A percentile compares a stretch with the other conserved stretches of the same genome.
phyloP scores from a whole-genome alignment of 2,329 filamentous ascomycete genomes.

The Aspergillus chevalieri region DNA sequence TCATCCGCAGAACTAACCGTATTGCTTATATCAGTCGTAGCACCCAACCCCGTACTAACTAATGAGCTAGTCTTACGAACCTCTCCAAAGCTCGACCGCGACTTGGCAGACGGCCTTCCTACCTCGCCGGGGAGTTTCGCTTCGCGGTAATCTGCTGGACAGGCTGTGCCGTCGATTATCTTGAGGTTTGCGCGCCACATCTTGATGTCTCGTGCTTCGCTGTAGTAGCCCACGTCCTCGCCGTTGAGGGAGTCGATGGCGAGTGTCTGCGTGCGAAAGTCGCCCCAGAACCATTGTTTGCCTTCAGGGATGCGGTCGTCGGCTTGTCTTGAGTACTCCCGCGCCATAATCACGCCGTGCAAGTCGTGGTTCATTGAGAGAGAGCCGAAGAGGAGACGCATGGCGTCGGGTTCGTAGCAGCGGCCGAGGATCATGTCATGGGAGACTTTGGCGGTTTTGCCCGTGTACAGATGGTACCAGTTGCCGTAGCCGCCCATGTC shows the following conservation, averaged over 20 bases:
- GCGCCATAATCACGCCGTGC: constrained; percentile 40
- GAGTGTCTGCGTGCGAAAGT: constrained; percentile 51
- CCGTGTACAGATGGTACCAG: constrained; percentile 48
- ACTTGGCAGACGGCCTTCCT: constrained; percentile 20
- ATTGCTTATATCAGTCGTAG: constrained; percentile 17
- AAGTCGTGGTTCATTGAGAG: constrained; percentile 41
- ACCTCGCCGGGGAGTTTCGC: constrained; percentile 23
- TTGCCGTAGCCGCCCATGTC: constrained; percentile 42
- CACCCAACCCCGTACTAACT: constrained; percentile 31
- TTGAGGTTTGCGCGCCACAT: constrained; percentile 44
- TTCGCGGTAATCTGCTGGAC: constrained; percentile 16
- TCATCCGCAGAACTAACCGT: constrained; percentile 19
- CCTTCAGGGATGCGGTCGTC: constrained; percentile 45
- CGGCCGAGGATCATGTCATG: constrained; percentile 50
- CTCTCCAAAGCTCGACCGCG: constrained; percentile 21
- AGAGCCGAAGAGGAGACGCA: constrained; percentile 40
- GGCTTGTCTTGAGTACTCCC: constrained; percentile 40
- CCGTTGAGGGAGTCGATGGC: constrained; percentile 52
- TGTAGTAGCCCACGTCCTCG: constrained; percentile 43
- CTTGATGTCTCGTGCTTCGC: constrained; percentile 40
- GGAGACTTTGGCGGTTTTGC: constrained; percentile 41
- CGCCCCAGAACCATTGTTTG: constrained; percentile 53
- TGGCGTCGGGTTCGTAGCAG: constrained; percentile 47
- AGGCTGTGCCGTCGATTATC: constrained; percentile 35
- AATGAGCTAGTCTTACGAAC: constrained; percentile 35